These are phyloP conservation scores for Schizosaccharomyces cryophilus DNA, from an alignment of 805 yeast species.

Conservation along the genomic window DNA sequence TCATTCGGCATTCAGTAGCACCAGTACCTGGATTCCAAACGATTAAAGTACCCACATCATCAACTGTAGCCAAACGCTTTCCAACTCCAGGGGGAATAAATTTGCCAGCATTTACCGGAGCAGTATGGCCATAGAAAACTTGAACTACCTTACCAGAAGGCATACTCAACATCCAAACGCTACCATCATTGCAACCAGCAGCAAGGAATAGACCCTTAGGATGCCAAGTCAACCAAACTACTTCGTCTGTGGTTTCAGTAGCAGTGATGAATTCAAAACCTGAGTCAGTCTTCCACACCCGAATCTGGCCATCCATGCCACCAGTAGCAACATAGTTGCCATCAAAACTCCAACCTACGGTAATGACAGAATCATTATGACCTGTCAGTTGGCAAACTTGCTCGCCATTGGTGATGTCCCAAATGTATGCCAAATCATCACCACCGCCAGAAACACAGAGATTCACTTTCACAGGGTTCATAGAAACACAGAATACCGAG, in stretches of 20 bases:
- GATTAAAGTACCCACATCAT: conserved; percentile 69
- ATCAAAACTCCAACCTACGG: conserved; percentile 61
- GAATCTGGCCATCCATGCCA: conserved; percentile 78
- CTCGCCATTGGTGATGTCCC: conserved; percentile 76
- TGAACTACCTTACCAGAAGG: conserved; percentile 29
- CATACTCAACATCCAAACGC: conserved; percentile 78
- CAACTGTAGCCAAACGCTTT: conserved; percentile 25
- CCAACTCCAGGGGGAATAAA: conserved; percentile 41
- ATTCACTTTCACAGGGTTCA: conserved; percentile 58
- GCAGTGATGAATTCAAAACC: conserved; percentile 37
- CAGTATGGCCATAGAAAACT: conserved; percentile 33
- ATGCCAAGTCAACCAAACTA: conserved; percentile 61
- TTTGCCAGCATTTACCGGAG: conserved; percentile 56
- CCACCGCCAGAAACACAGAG: conserved; percentile 83
- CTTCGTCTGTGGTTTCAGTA: conserved; percentile 72
- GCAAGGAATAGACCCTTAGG: conserved; percentile 66
- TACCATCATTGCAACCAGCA: conserved; percentile 76
- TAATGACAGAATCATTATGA: conserved; percentile 68
- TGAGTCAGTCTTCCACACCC: conserved; percentile 43
- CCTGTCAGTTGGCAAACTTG: conserved; percentile 36
- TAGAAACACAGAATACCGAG: conserved; percentile 56
- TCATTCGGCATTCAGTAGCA: conserved; percentile 39
- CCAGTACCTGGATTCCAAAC: conserved; percentile 77
- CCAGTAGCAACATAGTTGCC: conserved; percentile 69
- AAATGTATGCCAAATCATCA: conserved; percentile 65